A percentile compares a stretch with the other conserved stretches of the same genome.
Conservation (phyloP, 2,329 filamentous ascomycete genomes). For the Clonostachys sp. region DNA sequence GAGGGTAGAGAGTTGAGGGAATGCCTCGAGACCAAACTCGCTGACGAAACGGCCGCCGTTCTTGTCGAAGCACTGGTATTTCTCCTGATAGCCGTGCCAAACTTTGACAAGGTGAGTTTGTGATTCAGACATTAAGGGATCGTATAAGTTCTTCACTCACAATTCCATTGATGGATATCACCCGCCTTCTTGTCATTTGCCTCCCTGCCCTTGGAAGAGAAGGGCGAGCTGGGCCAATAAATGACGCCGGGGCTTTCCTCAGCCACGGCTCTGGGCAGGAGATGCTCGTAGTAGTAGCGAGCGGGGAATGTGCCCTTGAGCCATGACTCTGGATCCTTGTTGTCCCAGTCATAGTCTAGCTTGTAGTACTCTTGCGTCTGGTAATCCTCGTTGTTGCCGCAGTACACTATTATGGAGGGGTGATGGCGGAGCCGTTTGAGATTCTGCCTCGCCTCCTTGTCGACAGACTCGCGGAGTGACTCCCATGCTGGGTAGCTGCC, state of each 20-base stretch:
- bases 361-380: conserved; percentile 65
- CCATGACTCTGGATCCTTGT: conserved; percentile 75
- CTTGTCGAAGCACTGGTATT: conserved; percentile 69
- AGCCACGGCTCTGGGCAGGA: conserved; percentile 60
- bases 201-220: conserved; percentile 42
- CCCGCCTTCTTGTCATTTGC: conserved; percentile 66
- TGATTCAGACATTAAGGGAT: too few relatives aligned
- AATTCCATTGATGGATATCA: conserved; percentile 70
- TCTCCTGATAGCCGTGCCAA: conserved; percentile 76
- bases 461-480: conserved; percentile 51
- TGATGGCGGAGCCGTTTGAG: conserved; percentile 52
- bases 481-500: conserved; percentile 60
- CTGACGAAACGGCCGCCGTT: conserved; percentile 71
- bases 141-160: background rate
- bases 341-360: conserved; percentile 66
- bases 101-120: conserved; percentile 20
- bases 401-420: conserved; percentile 69
- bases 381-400: conserved; percentile 77
- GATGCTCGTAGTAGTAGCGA: conserved; percentile 72
- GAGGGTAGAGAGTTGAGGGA: conserved; percentile 66
- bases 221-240: conserved; percentile 69
- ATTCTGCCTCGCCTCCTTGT: conserved; percentile 55
- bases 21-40: conserved; percentile 65
- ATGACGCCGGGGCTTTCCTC: conserved; percentile 58
- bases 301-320: conserved; percentile 71